A percentile compares a stretch with the other conserved stretches of the same genome.
Evolutionary conservation across 192 early-diverging fungal species (phyloP).

Genomic region (Coemansia sp.): DNA sequence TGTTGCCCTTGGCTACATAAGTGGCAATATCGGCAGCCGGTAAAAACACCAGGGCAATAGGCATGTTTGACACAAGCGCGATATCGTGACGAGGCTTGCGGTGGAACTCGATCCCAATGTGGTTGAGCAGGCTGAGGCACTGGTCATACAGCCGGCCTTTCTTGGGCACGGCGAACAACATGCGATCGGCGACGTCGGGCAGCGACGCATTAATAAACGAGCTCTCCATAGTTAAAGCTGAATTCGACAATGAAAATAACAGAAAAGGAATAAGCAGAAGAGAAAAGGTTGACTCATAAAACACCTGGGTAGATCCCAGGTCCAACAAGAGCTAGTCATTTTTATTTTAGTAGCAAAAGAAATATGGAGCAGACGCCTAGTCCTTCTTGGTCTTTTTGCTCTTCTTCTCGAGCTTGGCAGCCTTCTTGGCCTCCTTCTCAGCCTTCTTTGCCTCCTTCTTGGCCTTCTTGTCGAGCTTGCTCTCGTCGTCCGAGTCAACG

Average conservation of each 20-base stretch:
- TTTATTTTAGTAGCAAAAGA: background rate
- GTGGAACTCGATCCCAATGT: conserved; percentile 94
- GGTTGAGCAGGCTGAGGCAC: conserved; percentile 75
- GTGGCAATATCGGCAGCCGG: conserved; percentile 96
- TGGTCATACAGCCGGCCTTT: conserved; percentile 96
- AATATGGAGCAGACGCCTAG: background rate
- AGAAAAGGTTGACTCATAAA: too few relatives aligned
- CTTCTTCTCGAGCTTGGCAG: conserved; percentile 33
- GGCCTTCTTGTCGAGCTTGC: conserved; percentile 36
- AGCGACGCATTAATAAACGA: conserved; percentile 38
- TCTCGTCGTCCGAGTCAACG: conserved; percentile 24
- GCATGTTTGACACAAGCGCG: conserved; percentile 90
- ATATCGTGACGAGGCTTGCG: conserved; percentile 96
- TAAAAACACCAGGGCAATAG: conserved; percentile 91
- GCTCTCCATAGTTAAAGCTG: conserved; percentile 7
- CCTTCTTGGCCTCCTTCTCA: conserved; percentile 39
- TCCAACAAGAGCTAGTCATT: too few relatives aligned
- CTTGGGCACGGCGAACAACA: conserved; percentile 97
- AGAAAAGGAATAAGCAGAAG: too few relatives aligned
- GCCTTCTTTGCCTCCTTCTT: conserved; percentile 35
- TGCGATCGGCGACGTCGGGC: conserved; percentile 59
- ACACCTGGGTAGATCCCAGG: too few relatives aligned
- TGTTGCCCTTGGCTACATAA: conserved; percentile 92
- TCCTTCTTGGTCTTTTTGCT: conserved; percentile 32
- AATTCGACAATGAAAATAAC: too few relatives aligned